A percentile compares a stretch with the other conserved stretches of the same genome.
Conservation (phyloP, 2,329 filamentous ascomycete species). For the Mollisiaceae sp. region DNA sequence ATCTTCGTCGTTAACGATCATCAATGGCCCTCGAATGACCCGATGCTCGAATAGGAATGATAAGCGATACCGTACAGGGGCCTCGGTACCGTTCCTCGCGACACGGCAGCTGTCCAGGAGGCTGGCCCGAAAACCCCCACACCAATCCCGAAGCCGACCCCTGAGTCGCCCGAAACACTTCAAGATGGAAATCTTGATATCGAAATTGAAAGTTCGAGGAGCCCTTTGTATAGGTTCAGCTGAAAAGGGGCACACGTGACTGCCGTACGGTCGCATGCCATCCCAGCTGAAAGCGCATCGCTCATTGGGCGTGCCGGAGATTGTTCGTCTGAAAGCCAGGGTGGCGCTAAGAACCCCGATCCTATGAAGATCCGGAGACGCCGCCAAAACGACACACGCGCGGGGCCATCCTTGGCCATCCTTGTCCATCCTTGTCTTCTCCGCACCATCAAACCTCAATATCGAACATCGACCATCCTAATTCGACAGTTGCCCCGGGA, state of each 20-base stretch:
- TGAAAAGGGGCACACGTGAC: background rate
- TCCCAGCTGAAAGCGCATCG: background rate
- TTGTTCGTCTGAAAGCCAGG: background rate
- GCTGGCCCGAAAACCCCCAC: background rate
- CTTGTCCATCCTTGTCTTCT: background rate
- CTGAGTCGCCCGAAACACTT: background rate
- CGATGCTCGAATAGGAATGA: background rate
- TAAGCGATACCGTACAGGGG: background rate
- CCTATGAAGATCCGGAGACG: slow-evolving; percentile 6
- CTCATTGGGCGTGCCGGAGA: background rate
- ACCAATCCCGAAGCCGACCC: background rate
- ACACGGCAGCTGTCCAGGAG: background rate
- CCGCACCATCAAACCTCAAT: background rate
- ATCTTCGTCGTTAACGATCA: background rate
- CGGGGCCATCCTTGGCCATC: slow-evolving; percentile 5
- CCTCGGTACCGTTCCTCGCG: background rate
- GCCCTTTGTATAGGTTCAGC: background rate
- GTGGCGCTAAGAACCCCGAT: background rate
- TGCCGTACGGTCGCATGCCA: background rate
- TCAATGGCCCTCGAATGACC: background rate
- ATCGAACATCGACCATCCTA: background rate
- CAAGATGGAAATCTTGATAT: background rate
- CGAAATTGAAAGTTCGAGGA: background rate
- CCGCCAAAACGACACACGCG: background rate
- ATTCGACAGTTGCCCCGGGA: slow-evolving; percentile 5